Evolutionary conservation across 2,329 filamentous ascomycete genomes (phyloP), one percentile per base, ranked within the genome.

Genomic region (Phialemoniopsis sp.): DNA sequence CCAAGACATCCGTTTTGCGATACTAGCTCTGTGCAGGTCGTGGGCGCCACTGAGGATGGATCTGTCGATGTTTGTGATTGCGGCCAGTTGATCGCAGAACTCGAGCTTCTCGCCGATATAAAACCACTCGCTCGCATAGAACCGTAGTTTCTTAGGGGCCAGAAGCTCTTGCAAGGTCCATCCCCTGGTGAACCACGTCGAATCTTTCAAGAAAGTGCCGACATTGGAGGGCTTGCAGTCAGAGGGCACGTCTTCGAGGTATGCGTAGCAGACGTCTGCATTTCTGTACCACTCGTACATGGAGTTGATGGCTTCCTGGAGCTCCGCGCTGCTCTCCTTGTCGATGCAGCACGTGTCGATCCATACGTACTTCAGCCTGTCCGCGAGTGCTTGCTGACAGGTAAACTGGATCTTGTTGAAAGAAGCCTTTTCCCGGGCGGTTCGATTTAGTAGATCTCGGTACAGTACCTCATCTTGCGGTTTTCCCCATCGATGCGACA

Each of bases 1-100:
- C 57, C 55, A 60, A 2, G 52, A 54, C 56, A 59, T 58, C 14
- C 49, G 44, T 8, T 45, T 35, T 1, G 53, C 53, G 12, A 56
- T 40, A 34, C 45, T 43, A 10, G 42, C 35, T 3, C 34, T 9
- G 13, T 30, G 26, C 16, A 40, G 32, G 28, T 28, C 16, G 10
- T 10, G 21, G 15, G 30, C 14, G 12, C 36, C 31, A 13, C 15
- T 28, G 14, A 50, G 37, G 6, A 44, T 29, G 9, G 14, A 13
- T 0, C 15, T 13, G 10, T 43, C 39, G 3, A 52, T 46, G 13
- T 37, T 32, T 3, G 49, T 50, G 29, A 49, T 43, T 2, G 12
- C 29, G 2, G 45, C 31, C 2, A 49, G 21, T 13, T 40, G 33
- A 2, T 30, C 16, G 6, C 10, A 10, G 21, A 26, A 10, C 6